A percentile compares a stretch with the other conserved stretches of the same genome.
Evolutionary conservation across 2,329 filamentous ascomycete species (phyloP).

Genomic region (Pestalotiopsis sp.): DNA sequence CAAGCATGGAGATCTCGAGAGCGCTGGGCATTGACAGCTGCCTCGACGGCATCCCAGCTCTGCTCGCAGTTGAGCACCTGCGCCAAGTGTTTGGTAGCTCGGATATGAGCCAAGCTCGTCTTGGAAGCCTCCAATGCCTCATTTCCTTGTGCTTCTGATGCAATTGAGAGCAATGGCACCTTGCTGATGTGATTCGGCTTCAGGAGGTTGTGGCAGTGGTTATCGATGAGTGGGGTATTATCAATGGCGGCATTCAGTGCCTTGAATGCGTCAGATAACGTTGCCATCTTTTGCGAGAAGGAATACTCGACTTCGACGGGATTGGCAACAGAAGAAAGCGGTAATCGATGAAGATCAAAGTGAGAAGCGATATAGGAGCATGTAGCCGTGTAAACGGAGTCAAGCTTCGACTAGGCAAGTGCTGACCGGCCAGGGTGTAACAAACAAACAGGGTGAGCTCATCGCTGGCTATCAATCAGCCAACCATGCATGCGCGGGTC

Average conservation of each 20-base stretch:
- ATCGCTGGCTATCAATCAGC: background rate
- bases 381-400: background rate
- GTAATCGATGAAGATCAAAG: background rate
- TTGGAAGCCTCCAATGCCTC: slow-evolving; percentile 64
- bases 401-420: background rate
- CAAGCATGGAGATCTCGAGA: slow-evolving; percentile 55
- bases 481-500: background rate
- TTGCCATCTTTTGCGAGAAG: background rate
- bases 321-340: background rate
- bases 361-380: background rate
- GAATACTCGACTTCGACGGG: background rate
- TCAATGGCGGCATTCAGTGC: slow-evolving; percentile 41
- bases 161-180: slow-evolving; percentile 60
- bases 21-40: slow-evolving; percentile 43
- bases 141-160: slow-evolving; percentile 69
- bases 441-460: background rate
- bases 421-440: background rate
- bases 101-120: slow-evolving; percentile 68
- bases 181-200: slow-evolving; percentile 48
- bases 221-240: slow-evolving; percentile 69
- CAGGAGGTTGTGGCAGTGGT: slow-evolving; percentile 73
- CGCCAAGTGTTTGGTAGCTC: slow-evolving; percentile 70
- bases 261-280: slow-evolving; percentile 16
- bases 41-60: slow-evolving; percentile 60
- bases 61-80: slow-evolving; percentile 63